phyloP scores from a whole-genome alignment of 1,284 basidiomycete species.

The Ustilago shanxiensis region DNA sequence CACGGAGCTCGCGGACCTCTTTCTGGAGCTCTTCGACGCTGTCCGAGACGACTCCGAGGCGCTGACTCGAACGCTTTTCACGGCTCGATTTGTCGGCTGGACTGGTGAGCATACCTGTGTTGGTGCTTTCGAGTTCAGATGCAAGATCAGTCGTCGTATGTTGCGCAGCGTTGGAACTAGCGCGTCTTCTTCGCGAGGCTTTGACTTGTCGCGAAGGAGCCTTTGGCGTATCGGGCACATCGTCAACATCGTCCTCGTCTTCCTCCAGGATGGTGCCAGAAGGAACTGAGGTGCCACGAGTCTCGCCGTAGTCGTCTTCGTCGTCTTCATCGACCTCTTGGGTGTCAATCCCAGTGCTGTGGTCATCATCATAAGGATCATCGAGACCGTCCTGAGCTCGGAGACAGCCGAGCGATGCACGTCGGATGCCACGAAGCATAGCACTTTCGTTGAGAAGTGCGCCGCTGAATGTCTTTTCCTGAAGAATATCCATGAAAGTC shows the following conservation, averaged over 20 bases:
- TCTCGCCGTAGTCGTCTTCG: constrained; percentile 22
- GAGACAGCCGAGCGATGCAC: constrained; percentile 30
- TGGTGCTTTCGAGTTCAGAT: constrained; percentile 87
- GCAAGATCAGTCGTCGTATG: constrained; percentile 68
- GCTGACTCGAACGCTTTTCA: constrained; percentile 60
- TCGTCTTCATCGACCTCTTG: constrained; percentile 29
- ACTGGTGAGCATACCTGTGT: constrained; percentile 67
- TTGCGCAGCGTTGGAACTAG: constrained; percentile 5
- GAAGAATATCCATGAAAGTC: constrained; percentile 57
- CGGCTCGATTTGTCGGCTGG: constrained; percentile 30
- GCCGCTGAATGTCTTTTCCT: constrained; percentile 63
- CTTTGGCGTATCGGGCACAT: constrained; percentile 57
- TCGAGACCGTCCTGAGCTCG: constrained; percentile 25
- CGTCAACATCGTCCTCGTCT: constrained; percentile 57
- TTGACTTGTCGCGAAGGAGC: constrained; percentile 28
- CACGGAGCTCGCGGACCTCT: constrained; percentile 92
- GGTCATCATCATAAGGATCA: constrained; percentile 42
- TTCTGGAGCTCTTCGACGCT: constrained; percentile 58
- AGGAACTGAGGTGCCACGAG: constrained; percentile 22
- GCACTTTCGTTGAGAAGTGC: constrained; percentile 58
- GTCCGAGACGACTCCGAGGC: constrained; percentile 41
- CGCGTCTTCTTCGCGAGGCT: constrained; percentile 21
- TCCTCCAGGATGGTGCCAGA: constrained; percentile 44
- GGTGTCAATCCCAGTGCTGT: constrained; percentile 35
- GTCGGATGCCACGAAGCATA: constrained; percentile 48